Base-by-base conservation (phyloP, 1,284 basidiomycete species). In the Hemileia vastatrix region DNA sequence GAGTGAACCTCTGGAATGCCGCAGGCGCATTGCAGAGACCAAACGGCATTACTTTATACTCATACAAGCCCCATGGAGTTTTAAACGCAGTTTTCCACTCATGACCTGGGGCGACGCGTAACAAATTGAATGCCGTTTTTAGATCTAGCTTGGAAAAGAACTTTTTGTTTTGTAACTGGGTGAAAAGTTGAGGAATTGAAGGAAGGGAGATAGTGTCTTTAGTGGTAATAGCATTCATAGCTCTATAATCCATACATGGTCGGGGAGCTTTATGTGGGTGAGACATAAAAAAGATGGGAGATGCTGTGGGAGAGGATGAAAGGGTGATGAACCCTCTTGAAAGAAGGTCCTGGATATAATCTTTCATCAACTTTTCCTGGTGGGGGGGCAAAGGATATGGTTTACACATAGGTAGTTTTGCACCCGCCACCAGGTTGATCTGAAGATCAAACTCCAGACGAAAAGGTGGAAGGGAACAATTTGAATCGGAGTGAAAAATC, bases 31-130 rank as follows among this genome's bases (percentile, higher is more conserved):
- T 80, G 48, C 72, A 76, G 2, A 79, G 68, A 0, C 79, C 75
- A 54, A 79, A 78, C 0, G 75, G 77, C 76, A 80, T 77, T 15
- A 80, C 77, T 1, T 67, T 56, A 61, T 66, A 77, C 64, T 80
- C 73, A 62, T 73, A 79, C 2, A 72, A 68, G 0, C 80, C 78
- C 19, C 74, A 76, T 13, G 69, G 73, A 0, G 74, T 77, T 2
- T 66, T 31, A 66, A 79, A 79, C 0, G 76, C 75, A 0, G 77
- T 78, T 52, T 77, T 78, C 71, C 71, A 72, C 51, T 77, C 71
- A 47, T 76, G 66, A 0, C 72, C 70, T 44, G 27, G 23, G 0
- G 45, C 64, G 1, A 78, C 69, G 0, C 70, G 64, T 2, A 77
- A 21, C 1, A 71, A 71, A 63, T 77, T 70, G 59, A 75, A 77